Evolutionary conservation across 176 grass and related monocot genomes (phyloP), one percentile per base, ranked within the genome.

Genomic region (Puya raimondii): DNA sequence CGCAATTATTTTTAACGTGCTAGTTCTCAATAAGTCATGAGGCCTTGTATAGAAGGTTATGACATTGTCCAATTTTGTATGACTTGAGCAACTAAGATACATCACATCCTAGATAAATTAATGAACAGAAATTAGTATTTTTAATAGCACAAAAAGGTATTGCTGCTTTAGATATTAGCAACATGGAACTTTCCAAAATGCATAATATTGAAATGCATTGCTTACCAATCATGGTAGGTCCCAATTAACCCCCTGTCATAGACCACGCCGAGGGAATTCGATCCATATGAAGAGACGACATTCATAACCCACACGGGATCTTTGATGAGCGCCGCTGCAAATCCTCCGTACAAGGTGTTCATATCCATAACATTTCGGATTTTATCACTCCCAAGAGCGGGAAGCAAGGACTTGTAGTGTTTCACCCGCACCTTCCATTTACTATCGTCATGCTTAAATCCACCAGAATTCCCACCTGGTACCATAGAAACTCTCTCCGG

Each of bases 231-330:
- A 64, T 96, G 93, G 72, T 87, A 87, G 79, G 69, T 74, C 64
- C 93, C 93, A 66, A 96, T 87, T 48, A 96, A 83, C 1, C 93
- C 93, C 80, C 93, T 82, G 80, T 96, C 93, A 73, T 87, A 92
- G 81, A 92, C 76, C 48, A 80, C 74, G 66, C 89, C 89, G 74
- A 96, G 93, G 0, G 93, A 90, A 61, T 85, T 87, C 12, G 80
- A 75, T 2, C 65, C 86, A 70, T 92, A 92, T 23, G 86, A 89
- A 66, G 93, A 92, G 57, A 96, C 93, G 26, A 92, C 86, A 64
- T 96, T 96, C 93, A 96, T 96, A 56, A 92, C 93, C 93, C 93
- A 96, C 16, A 92, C 76, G 13, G 92, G 86, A 76, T 91, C 86
- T 63, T 92, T 89, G 70, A 86, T 74, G 23, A 96, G 68, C 14